Base-by-base conservation (phyloP, 495 filamentous ascomycete genomes). In the Haplographium delicatum region DNA sequence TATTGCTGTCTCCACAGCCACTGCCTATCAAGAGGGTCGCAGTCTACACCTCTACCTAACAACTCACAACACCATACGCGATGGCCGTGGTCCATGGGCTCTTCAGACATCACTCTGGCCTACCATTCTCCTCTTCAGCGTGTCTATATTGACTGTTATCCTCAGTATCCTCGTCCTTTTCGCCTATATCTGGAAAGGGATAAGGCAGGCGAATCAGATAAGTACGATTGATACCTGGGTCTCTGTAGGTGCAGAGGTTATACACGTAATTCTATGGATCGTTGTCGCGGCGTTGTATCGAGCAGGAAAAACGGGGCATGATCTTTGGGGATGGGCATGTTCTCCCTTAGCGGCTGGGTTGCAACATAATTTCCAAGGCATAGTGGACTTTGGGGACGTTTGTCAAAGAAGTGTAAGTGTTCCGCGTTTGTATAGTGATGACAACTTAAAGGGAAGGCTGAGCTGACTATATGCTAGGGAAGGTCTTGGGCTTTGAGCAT, bases 251-350 rank as follows among this genome's bases (percentile, higher is more conserved):
- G 31, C 33, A 16, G 53, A 56, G 40, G 20, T 50, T 15, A 40
- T 15, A 7, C 38, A 50, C n/a, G 22, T 56, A n/a, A 6, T 50
- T 3, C 28, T 43, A 5, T 56, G 53, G 53, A 47, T 56, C 35
- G 40, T 31, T 15, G 53, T 56, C 6, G 53, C 53, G 4, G 33
- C 48, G 27, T 15, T 44, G 22, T 56, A 56, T 51, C 4, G 47
- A 11, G 42, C 20, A 3, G 47, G 53, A 1, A 54, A 48, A 41
- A 48, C 44, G 24, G 51, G 51, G 13, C 38, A 47, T 15, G 51
- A 54, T 49, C 37, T 54, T 22, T 54, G 51, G 51, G 51, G 51
- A 1, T 54, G 51, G 51, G 51, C 51, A 1, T 54, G 51, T 26
- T 25, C 16, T 10, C 51, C 51, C 2, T 4, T 49, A 10, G 51